Conservation (phyloP, 352 stramenopile species). For the Phytopythium ostracodes region DNA sequence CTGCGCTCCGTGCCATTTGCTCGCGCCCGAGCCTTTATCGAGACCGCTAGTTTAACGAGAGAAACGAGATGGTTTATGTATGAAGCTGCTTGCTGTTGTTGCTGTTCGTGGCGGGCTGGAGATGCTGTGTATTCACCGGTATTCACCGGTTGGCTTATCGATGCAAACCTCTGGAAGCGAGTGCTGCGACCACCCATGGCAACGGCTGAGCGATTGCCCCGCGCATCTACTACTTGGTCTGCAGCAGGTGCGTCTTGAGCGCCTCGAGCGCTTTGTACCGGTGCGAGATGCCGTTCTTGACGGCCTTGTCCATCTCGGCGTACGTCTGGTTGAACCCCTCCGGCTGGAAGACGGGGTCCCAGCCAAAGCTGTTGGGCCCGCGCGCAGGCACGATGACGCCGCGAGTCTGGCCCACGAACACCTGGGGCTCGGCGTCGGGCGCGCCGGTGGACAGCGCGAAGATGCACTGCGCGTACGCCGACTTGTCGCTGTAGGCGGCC, state of each 20-base stretch:
- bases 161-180: neutral
- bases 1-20: neutral
- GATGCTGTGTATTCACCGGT: neutral
- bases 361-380: constrained; percentile 85
- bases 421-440: constrained; percentile 69
- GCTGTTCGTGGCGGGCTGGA: neutral
- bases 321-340: constrained; percentile 83
- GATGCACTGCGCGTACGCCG: constrained; percentile 95
- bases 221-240: neutral
- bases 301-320: constrained; percentile 88
- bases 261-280: constrained; percentile 80
- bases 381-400: constrained; percentile 92
- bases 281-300: constrained; percentile 91
- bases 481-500: constrained; percentile 92
- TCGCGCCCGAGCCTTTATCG: neutral
- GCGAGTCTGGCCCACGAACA: constrained; percentile 92
- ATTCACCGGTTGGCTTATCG: neutral
- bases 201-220: too few relatives aligned
- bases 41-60: neutral
- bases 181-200: too few relatives aligned
- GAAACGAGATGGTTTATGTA: constrained; percentile 1
- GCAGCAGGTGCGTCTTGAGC: constrained; percentile 37
- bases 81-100: neutral
- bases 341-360: constrained; percentile 90
- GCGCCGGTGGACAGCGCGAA: constrained; percentile 87